These are phyloP conservation scores for Pinus tabuliformis DNA, from an alignment of 75 land plant species.

Conservation along the genomic window DNA sequence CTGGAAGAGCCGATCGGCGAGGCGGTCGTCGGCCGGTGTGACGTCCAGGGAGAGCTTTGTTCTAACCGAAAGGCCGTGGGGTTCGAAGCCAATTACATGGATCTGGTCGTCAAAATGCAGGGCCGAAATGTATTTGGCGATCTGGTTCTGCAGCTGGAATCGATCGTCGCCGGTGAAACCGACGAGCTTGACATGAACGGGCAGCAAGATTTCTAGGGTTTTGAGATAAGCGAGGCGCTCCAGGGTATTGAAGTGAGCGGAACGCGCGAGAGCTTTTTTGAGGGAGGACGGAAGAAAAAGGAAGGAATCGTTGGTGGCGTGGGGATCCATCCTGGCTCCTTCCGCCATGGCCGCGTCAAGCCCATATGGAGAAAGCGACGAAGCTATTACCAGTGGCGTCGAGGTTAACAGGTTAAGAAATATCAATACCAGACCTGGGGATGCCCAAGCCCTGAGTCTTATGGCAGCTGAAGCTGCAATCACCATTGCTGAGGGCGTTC, in stretches of 20 bases:
- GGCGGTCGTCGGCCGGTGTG: constrained; percentile 15
- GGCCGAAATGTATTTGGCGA: constrained; percentile 42
- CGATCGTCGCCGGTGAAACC: constrained; percentile 53
- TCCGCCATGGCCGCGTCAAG: constrained; percentile 71
- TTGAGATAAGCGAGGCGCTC: constrained; percentile 31
- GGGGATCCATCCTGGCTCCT: constrained; percentile 54
- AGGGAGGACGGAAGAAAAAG: constrained; percentile 43
- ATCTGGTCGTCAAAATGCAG: constrained; percentile 42
- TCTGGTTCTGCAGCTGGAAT: constrained; percentile 26
- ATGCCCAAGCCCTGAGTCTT: not conserved
- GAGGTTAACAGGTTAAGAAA: not conserved
- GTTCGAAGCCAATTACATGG: constrained; percentile 46
- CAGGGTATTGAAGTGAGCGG: constrained; percentile 15
- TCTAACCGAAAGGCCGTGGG: constrained; percentile 44
- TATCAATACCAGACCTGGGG: not conserved
- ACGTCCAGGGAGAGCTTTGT: constrained; percentile 53
- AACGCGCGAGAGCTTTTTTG: constrained; percentile 30
- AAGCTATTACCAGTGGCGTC: not conserved
- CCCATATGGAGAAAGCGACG: constrained; percentile 44
- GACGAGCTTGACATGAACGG: constrained; percentile 48
- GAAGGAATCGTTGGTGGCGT: constrained; percentile 68
- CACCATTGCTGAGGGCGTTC: no score
- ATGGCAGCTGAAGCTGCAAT: no score
- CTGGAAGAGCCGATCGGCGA: constrained; percentile 33
- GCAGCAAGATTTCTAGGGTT: constrained; percentile 40